phyloP scores from a whole-genome alignment of 2,329 filamentous ascomycete genomes.

The Microsporum ferrugineum region DNA sequence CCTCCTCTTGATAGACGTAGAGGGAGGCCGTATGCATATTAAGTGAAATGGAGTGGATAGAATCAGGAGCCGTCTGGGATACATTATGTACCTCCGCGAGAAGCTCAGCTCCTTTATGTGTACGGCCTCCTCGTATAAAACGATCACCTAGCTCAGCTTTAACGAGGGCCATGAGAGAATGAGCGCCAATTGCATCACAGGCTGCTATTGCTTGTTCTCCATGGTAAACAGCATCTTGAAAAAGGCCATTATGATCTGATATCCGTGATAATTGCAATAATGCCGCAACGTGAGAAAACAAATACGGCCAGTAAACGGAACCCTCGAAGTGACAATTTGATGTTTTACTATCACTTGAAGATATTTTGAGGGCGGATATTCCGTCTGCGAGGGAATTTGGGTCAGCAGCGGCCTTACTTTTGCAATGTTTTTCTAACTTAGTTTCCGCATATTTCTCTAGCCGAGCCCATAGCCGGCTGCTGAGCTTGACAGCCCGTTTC shows the following conservation, averaged over 20 bases:
- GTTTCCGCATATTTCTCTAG: conserved; percentile 36
- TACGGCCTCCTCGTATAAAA: conserved; percentile 40
- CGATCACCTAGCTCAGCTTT: conserved; percentile 38
- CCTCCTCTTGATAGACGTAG: conserved; percentile 34
- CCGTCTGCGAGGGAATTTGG: conserved; percentile 29
- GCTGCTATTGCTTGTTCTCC: conserved; percentile 72
- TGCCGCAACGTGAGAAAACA: conserved; percentile 59
- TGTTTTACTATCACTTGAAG: conserved; percentile 21
- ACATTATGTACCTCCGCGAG: conserved; percentile 47
- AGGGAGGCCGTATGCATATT: conserved; percentile 36
- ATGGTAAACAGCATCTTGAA: conserved; percentile 79
- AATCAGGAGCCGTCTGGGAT: conserved; percentile 40
- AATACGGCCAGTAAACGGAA: conserved; percentile 67
- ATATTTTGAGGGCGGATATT: conserved; percentile 30
- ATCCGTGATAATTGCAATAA: conserved; percentile 63
- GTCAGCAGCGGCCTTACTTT: conserved; percentile 19
- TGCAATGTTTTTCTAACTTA: conserved; percentile 23
- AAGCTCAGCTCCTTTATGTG: conserved; percentile 44
- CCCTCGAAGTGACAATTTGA: conserved; percentile 38
- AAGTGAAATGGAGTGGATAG: conserved; percentile 42
- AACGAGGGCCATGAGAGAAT: conserved; percentile 41
- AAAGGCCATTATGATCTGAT: conserved; percentile 74
- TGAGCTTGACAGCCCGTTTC: conserved; percentile 39
- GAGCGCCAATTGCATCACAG: conserved; percentile 55
- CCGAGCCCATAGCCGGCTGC: conserved; percentile 42